Base-by-base conservation (phyloP, 2,329 filamentous ascomycete species). In the Talaromyces sp. region DNA sequence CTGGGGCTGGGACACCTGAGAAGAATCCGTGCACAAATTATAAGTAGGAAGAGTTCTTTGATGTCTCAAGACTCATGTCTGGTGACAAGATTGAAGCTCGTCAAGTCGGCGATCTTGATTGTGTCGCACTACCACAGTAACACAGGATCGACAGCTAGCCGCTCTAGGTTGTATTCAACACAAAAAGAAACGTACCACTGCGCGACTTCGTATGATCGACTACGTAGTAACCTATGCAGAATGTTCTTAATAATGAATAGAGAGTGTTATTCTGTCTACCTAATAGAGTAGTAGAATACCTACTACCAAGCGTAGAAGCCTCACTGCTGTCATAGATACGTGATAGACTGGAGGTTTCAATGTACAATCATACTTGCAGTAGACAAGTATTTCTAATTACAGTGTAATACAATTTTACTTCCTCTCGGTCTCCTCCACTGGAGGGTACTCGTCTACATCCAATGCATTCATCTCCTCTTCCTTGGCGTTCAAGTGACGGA, bases 381-480 rank as follows among this genome's bases (percentile, higher is more conserved):
- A 37, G 17, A 25, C 52, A 56, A 37, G 33, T 37, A 11, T 37
- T 54, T 3, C 1, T 54, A 15, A 10, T 15, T 13, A 19, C 9
- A 54, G 17, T 33, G 10, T 31, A 11, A 15, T 45, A 25, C 19
- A 25, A 13, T 13, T 59, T 31, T 59, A 56, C 50, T 56, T 56
- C 47, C 47, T 50, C 13, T 50, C 47, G 13, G n/a, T 17, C 9
- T 19, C n/a, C 11, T 31, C 54, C 7, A 19, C 19, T 22, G 33
- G 19, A 39, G 22, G 19, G 13, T 65, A 65, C 45, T 65, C 74
- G 22, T 78, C 73, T 0, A 73, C 74, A 67, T 83, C 82, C 22
- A 84, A 74, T 25, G 79, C 78, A 63, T 85, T 84, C 81, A 85
- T 79, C 63, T 76, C 74, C 62, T 84, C 82, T 69, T 85, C 83